Evolutionary conservation across 2,329 filamentous ascomycete genomes (phyloP).

Genomic region (Pestalotiopsis sp.): DNA sequence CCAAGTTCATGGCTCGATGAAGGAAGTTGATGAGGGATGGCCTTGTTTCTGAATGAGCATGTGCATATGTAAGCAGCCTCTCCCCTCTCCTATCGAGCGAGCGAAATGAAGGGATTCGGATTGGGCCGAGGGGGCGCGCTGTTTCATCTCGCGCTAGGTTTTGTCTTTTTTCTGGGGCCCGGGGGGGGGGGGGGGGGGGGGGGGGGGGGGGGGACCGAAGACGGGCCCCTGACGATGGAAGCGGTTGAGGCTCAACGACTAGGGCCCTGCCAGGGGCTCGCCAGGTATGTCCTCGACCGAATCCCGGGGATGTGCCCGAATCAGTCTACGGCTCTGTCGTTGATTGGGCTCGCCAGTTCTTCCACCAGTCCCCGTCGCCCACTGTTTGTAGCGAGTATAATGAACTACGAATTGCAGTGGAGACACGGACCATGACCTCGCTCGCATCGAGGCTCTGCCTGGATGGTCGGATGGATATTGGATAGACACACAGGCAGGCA

Average conservation of each 20-base stretch:
- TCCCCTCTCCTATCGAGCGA: neutral
- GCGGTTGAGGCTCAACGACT: slow-evolving; percentile 6
- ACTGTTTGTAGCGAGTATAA: slow-evolving; percentile 12
- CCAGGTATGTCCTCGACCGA: neutral
- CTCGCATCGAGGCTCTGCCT: neutral
- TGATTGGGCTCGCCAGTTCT: neutral
- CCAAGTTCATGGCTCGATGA: neutral
- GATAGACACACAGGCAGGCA: too few relatives aligned
- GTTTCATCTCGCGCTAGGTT: slow-evolving; percentile 11
- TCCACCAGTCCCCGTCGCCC: slow-evolving; percentile 10
- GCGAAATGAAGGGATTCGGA: slow-evolving; percentile 9
- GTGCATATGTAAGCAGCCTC: neutral
- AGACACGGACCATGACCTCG: neutral
- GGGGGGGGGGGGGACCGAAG: neutral
- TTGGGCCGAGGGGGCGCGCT: slow-evolving; percentile 3
- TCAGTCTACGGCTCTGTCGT: neutral
- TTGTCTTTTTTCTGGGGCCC: slow-evolving; percentile 6
- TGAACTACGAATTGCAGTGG: slow-evolving; percentile 1
- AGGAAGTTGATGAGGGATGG: neutral
- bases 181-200: neutral
- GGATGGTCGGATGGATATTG: too few relatives aligned
- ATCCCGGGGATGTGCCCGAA: neutral
- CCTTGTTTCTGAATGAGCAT: neutral
- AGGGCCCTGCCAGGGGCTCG: neutral
- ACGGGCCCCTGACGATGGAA: slow-evolving; percentile 1